A percentile compares a stretch with the other conserved stretches of the same genome.
Evolutionary conservation across 176 grass and related monocot genomes (phyloP).

Genomic region (Zoysia japonica): DNA sequence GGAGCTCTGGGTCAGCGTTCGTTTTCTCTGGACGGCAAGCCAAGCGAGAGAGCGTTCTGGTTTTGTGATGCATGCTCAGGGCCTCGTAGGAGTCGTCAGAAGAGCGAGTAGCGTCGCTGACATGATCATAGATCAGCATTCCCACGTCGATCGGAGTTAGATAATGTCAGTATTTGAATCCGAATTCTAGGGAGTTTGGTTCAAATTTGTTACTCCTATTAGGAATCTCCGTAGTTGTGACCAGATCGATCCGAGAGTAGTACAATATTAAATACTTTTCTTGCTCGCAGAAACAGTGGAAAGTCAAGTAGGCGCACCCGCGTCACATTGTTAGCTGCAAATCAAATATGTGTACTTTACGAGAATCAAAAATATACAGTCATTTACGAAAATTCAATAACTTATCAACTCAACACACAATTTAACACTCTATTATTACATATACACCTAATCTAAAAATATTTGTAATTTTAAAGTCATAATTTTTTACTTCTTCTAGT

Average conservation of each 20-base stretch:
- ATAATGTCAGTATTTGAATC: neutral
- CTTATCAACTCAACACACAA: too few relatives aligned
- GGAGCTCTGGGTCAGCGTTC: neutral
- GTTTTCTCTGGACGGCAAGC: conserved; percentile 11
- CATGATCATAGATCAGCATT: conserved; percentile 10
- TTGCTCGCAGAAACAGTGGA: too few relatives aligned
- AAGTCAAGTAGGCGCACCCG: too few relatives aligned
- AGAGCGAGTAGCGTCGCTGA: neutral
- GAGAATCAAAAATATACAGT: too few relatives aligned
- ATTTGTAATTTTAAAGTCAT: too few relatives aligned
- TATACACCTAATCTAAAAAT: too few relatives aligned
- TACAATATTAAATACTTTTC: neutral
- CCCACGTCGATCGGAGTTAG: neutral
- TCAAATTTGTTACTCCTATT: neutral
- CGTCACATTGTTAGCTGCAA: neutral
- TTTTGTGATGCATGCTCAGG: neutral
- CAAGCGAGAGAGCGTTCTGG: neutral
- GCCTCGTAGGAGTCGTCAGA: neutral
- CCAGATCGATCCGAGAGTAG: neutral
- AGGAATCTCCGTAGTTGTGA: neutral
- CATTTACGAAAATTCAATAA: too few relatives aligned
- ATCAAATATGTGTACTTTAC: too few relatives aligned
- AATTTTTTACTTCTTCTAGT: too few relatives aligned
- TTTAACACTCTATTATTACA: too few relatives aligned
- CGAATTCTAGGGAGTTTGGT: neutral